Percentiles rank a stretch among this genome's conserved stretches.
phyloP scores from a whole-genome alignment of 192 early-diverging fungal genomes.

The Cladochytrium replicatum region DNA sequence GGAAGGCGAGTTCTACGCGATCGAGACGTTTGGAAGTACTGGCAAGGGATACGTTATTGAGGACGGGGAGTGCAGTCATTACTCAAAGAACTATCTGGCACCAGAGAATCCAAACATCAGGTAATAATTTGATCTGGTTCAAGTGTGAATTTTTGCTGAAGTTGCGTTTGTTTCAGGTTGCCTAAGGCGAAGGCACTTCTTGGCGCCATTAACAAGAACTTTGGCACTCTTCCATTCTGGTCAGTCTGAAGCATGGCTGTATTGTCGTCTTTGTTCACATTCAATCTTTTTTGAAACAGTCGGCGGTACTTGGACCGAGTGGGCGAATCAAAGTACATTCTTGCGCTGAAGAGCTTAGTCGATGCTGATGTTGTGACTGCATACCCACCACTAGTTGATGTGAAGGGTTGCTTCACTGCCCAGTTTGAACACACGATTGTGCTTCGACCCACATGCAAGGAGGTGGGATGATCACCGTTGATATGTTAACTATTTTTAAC shows the following conservation, averaged over 20 bases:
- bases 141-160: constrained; percentile 1
- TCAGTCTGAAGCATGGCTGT: not conserved
- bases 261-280: no score
- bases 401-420: constrained; percentile 81
- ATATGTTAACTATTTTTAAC: constrained; percentile 4
- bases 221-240: constrained; percentile 92
- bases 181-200: constrained; percentile 65
- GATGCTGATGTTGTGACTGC: constrained; percentile 71
- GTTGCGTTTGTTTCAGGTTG: constrained; percentile 29
- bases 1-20: constrained; percentile 88
- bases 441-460: constrained; percentile 79
- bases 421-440: constrained; percentile 96
- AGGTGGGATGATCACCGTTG: constrained; percentile 24
- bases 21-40: constrained; percentile 96
- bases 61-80: constrained; percentile 87
- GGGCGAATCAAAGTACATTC: constrained; percentile 81
- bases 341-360: constrained; percentile 77
- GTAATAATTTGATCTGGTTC: no score
- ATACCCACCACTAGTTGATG: constrained; percentile 84
- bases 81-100: constrained; percentile 55
- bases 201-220: constrained; percentile 76
- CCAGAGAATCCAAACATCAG: no score
- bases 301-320: constrained; percentile 89
- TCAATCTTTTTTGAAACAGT: constrained; percentile 8
- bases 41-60: constrained; percentile 83